Evolutionary conservation across 441 rosid species (phyloP).

Genomic region (Populus hybrid): DNA sequence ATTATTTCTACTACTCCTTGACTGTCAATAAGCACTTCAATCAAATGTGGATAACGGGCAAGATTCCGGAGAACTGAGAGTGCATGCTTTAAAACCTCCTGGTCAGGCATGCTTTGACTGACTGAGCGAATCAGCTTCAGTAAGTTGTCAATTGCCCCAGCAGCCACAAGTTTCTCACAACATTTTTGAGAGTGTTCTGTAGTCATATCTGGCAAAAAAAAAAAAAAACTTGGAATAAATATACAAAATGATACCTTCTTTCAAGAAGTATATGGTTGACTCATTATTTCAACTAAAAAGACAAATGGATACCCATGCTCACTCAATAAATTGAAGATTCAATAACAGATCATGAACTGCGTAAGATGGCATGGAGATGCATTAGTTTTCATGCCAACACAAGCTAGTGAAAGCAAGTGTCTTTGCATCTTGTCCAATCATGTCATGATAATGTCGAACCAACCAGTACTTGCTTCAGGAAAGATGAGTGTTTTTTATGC

Average conservation of each 20-base stretch:
- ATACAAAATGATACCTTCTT: background rate
- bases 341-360: background rate
- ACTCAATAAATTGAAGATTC: background rate
- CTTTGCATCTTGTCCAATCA: background rate
- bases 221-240: slow-evolving; percentile 7
- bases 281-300: background rate
- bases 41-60: slow-evolving; percentile 63
- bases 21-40: slow-evolving; percentile 50
- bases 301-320: background rate
- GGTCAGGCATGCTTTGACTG: slow-evolving; percentile 92
- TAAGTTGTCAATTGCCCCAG: slow-evolving; percentile 70
- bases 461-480: background rate
- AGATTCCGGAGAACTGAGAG: slow-evolving; percentile 79
- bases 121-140: slow-evolving; percentile 64
- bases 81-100: slow-evolving; percentile 75
- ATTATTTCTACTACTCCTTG: slow-evolving; percentile 60
- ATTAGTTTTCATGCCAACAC: background rate
- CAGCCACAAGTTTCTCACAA: slow-evolving; percentile 85
- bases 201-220: slow-evolving; percentile 48
- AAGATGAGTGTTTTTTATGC: background rate
- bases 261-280: background rate
- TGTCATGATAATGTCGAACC: background rate
- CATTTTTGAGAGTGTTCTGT: slow-evolving; percentile 79
- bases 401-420: background rate
- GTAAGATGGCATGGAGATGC: background rate